Evolutionary conservation across 2,329 filamentous ascomycete genomes (phyloP).

Genomic region (Fusarium sp.): DNA sequence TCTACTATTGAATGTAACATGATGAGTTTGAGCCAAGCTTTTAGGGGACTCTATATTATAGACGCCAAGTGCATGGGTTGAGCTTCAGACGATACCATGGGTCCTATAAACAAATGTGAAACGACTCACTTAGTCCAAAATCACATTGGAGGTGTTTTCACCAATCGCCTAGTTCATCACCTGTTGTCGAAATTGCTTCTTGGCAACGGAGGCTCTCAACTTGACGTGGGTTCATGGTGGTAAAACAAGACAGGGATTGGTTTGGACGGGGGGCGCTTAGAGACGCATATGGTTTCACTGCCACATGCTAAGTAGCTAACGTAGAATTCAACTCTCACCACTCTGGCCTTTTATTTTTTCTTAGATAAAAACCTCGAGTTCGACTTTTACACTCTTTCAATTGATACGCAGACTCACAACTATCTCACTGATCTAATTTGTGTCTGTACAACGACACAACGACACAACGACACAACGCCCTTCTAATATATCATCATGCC

Average conservation of each 20-base stretch:
- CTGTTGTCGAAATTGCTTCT: slow-evolving; percentile 17
- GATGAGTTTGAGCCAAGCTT: slow-evolving; percentile 3
- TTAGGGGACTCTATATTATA: neutral
- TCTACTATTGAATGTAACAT: slow-evolving; percentile 33
- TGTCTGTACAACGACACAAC: neutral
- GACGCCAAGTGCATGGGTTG: neutral
- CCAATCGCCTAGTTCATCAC: slow-evolving; percentile 8
- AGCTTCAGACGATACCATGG: no score
- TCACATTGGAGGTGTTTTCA: neutral
- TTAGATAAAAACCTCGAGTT: slow-evolving; percentile 5
- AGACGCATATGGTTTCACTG: slow-evolving; percentile 41
- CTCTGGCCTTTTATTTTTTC: slow-evolving; percentile 22
- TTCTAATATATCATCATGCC: slow-evolving; percentile 26
- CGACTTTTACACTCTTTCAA: neutral
- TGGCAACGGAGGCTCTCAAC: slow-evolving; percentile 21
- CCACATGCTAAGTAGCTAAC: slow-evolving; percentile 37
- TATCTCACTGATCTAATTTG: neutral
- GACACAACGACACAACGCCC: neutral
- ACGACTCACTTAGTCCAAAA: neutral
- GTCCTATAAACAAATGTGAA: neutral
- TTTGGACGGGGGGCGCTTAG: slow-evolving; percentile 40
- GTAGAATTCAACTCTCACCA: slow-evolving; percentile 29
- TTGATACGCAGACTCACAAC: neutral
- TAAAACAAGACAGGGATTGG: slow-evolving; percentile 34
- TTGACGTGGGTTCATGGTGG: slow-evolving; percentile 29